Percentiles rank a stretch among this genome's conserved stretches.
phyloP scores from a whole-genome alignment of 2,329 filamentous ascomycete species.

The Aspergillus pseudonomiae region DNA sequence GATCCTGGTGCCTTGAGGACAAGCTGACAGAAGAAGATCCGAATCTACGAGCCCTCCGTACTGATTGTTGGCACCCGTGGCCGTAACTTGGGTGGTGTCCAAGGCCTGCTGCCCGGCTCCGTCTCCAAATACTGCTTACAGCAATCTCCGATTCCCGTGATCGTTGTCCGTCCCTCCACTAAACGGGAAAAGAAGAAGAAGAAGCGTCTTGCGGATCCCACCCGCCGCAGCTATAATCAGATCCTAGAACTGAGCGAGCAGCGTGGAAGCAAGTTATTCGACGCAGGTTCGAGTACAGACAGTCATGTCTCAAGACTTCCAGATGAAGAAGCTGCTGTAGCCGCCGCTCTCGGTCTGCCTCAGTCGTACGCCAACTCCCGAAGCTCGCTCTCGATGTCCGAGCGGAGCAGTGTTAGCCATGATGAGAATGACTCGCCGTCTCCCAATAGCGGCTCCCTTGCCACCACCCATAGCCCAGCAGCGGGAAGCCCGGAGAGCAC shows the following conservation, averaged over 20 bases:
- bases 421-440: slow-evolving; percentile 26
- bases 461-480: slow-evolving; percentile 27
- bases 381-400: slow-evolving; percentile 39
- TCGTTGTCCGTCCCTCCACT: slow-evolving; percentile 83
- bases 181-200: slow-evolving; percentile 88
- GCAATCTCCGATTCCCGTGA: slow-evolving; percentile 89
- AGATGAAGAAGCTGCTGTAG: slow-evolving; percentile 55
- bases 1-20: neutral
- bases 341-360: slow-evolving; percentile 51
- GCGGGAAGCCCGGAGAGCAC: slow-evolving; percentile 29
- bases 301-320: slow-evolving; percentile 49
- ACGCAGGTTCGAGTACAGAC: slow-evolving; percentile 50
- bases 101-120: slow-evolving; percentile 82
- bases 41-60: slow-evolving; percentile 88
- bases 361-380: slow-evolving; percentile 34
- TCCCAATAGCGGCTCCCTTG: slow-evolving; percentile 27
- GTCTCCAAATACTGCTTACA: slow-evolving; percentile 95
- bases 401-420: slow-evolving; percentile 37
- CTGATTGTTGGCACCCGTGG: slow-evolving; percentile 88
- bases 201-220: slow-evolving; percentile 78
- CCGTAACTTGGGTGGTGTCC: slow-evolving; percentile 80
- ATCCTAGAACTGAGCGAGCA: slow-evolving; percentile 70
- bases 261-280: slow-evolving; percentile 56
- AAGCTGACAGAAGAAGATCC: slow-evolving; percentile 62
- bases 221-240: slow-evolving; percentile 73